These are phyloP conservation scores for Cutaneotrichosporon spelunceum DNA, from an alignment of 1,284 basidiomycete genomes.

Conservation along the genomic window DNA sequence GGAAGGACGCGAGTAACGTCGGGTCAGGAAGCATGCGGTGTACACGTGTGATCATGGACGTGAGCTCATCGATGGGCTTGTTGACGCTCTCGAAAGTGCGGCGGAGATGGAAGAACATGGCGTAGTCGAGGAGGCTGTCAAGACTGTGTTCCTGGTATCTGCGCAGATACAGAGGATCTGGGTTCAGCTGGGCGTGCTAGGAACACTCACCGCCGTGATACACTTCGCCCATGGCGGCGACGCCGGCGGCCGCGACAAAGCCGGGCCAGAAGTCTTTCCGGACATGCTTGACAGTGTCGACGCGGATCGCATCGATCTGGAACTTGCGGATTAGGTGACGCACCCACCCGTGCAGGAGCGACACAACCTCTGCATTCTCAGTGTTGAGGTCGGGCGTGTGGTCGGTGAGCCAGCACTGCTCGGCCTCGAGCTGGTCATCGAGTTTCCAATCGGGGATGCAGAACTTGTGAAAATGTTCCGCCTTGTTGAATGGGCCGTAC, in stretches of 20 bases:
- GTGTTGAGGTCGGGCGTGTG: conserved; percentile 55
- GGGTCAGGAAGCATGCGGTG: conserved; percentile 45
- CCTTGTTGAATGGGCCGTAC: conserved; percentile 17
- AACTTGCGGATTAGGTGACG: conserved; percentile 50
- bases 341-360: conserved; percentile 52
- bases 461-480: conserved; percentile 50
- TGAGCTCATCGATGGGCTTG: conserved; percentile 38
- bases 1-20: conserved; percentile 51
- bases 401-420: conserved; percentile 48
- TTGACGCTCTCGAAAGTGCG: conserved; percentile 38
- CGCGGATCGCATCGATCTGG: conserved; percentile 52
- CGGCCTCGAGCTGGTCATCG: conserved; percentile 50
- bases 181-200: conserved; percentile 12
- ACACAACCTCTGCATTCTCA: conserved; percentile 50
- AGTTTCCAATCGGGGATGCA: conserved; percentile 53
- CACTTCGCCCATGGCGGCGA: conserved; percentile 55
- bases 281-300: conserved; percentile 56
- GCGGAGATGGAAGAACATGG: conserved; percentile 56
- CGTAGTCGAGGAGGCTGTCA: conserved; percentile 59
- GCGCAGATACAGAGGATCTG: conserved; percentile 46
- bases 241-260: conserved; percentile 51
- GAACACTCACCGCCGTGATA: conserved; percentile 47
- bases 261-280: conserved; percentile 55
- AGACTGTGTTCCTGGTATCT: conserved; percentile 53
- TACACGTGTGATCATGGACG: conserved; percentile 39